Base-by-base conservation (phyloP, 805 yeast species). In the Hanseniaspora thailandica region DNA sequence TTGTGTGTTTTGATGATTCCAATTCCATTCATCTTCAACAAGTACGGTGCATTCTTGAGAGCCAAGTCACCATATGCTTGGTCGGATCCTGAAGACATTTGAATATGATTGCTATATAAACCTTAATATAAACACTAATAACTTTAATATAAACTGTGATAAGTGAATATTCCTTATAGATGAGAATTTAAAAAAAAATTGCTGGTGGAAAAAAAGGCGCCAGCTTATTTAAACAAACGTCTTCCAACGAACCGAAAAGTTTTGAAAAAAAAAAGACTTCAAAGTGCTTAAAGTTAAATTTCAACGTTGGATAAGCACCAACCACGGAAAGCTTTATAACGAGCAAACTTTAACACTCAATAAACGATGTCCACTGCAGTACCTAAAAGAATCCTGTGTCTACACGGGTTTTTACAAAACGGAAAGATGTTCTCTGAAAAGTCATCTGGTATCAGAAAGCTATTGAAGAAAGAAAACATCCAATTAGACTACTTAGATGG, bases 371-470 rank as follows among this genome's bases (percentile, higher is more conserved):
- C 53, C 10, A 17, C 47, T 22, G 13, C 47, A 33, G 46, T 8
- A 9, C 47, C 53, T 17, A 62, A 65, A 45, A 81, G 80, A 59
- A 73, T 90, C 26, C 71, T 90, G n/a, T 90, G 93, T 67, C 70
- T 93, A 28, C 98, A 90, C 59, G 97, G 98, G 0, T 88, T 81
- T 66, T 79, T 89, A 15, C 96, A 90, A 71, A 83, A 81, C 57
- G 90, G 90, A 6, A 75, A 82, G 40, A 74, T 82, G 13, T 90
- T 90, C 68, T 83, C 94, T 52, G 86, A 84, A 60, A 90, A 93
- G 66, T 82, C 96, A 0, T 81, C 95, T 1, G 97, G 95, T 2
- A 74, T 90, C 26, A 75, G 97, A 57, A 90, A 93, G 61, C 76
- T 80, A 43, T 69, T 93, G 56, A 75, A 77, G 62, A 71, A 71